Conservation (phyloP, 345 rosid genomes). For the Aurinia saxatilis region DNA sequence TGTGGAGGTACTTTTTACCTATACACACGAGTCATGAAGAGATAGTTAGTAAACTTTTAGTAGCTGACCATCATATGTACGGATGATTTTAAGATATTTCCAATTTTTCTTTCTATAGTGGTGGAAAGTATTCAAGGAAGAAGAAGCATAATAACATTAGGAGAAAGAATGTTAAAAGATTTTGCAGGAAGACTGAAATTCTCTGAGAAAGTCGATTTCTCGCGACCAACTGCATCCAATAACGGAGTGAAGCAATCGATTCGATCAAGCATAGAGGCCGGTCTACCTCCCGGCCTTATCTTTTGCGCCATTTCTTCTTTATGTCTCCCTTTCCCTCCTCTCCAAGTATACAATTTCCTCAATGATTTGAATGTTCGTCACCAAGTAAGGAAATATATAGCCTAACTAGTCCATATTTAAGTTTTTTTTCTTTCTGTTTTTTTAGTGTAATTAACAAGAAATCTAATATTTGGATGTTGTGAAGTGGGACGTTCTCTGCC, state of each 20-base stretch:
- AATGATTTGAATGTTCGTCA: conserved; percentile 33
- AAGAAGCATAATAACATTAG: conserved; percentile 43
- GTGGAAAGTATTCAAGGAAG: conserved; percentile 31
- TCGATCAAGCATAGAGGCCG: conserved; percentile 31
- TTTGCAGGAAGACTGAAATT: conserved; percentile 43
- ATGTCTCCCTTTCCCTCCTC: conserved; percentile 53
- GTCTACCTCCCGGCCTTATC: conserved; percentile 50
- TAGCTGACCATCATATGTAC: too few relatives aligned
- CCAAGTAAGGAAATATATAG: conserved; percentile 34
- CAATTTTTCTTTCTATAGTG: too few relatives aligned
- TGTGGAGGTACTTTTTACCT: conserved; percentile 35
- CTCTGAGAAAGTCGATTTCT: conserved; percentile 42
- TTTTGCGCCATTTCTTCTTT: conserved; percentile 68
- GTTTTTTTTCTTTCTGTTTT: background rate
- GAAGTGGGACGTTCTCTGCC: conserved; percentile 81
- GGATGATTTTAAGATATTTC: too few relatives aligned
- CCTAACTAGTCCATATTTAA: background rate
- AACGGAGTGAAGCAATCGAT: conserved; percentile 50
- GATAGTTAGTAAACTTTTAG: too few relatives aligned
- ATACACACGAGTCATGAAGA: too few relatives aligned
- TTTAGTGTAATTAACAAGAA: background rate
- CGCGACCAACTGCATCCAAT: conserved; percentile 33
- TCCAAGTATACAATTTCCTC: conserved; percentile 41
- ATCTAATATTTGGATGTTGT: background rate
- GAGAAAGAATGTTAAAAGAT: conserved; percentile 58